Evolutionary conservation across 1,139 yeast genomes (phyloP).

Genomic region (Yamadazyma kanchanaburiensis): DNA sequence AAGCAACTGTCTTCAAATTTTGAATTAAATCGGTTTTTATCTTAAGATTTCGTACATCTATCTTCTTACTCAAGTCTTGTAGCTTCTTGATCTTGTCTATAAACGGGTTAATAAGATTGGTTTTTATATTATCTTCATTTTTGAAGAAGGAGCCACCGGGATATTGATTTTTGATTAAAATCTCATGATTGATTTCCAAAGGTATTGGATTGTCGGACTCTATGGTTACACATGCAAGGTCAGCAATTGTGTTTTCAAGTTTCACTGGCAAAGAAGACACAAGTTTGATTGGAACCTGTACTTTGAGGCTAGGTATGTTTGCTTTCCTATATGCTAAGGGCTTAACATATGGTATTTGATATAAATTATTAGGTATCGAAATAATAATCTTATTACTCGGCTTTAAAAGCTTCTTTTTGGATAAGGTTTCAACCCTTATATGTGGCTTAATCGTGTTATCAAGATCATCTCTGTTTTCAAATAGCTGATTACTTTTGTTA

Average conservation of each 20-base stretch:
- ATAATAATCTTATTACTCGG: conserved; percentile 13
- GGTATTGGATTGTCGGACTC: conserved; percentile 34
- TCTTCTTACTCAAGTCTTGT: conserved; percentile 15
- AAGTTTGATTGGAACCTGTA: conserved; percentile 29
- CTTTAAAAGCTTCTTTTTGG: no score
- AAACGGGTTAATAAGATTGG: conserved; percentile 22
- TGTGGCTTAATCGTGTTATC: no score
- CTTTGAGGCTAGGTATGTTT: conserved; percentile 20
- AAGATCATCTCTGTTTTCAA: no score
- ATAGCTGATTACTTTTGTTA: conserved; percentile 10
- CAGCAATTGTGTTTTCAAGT: conserved; percentile 26
- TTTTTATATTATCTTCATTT: conserved; percentile 24
- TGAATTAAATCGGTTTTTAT: conserved; percentile 28
- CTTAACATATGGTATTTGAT: conserved; percentile 29
- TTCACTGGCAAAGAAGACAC: conserved; percentile 20
- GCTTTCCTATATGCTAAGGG: conserved; percentile 23
- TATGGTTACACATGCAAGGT: conserved; percentile 32
- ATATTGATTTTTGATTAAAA: conserved; percentile 24
- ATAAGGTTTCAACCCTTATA: no score
- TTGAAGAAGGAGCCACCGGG: conserved; percentile 8
- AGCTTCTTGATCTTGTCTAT: conserved; percentile 18
- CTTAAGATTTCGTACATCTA: conserved; percentile 26
- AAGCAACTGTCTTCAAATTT: conserved; percentile 28
- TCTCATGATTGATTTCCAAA: conserved; percentile 38
- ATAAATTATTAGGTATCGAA: conserved; percentile 24